A percentile compares a stretch with the other conserved stretches of the same genome.
Conservation (phyloP, 176 grass and related monocot genomes). For the Avena atlantica region DNA sequence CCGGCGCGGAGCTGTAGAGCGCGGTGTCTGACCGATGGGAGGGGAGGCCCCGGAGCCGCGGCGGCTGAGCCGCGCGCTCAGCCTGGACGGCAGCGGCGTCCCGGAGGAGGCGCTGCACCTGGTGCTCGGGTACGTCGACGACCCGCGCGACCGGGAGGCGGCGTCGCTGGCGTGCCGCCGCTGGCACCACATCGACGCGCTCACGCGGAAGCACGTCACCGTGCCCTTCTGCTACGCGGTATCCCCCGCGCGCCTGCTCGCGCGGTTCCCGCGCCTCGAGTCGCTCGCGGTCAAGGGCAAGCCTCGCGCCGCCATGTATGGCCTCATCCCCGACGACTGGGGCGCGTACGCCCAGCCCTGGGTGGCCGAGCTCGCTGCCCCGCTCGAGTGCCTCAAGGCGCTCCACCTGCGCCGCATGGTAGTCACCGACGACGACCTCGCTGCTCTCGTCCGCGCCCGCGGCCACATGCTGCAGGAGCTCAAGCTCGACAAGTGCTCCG, state of each 20-base stretch:
- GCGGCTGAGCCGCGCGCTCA: slow-evolving; percentile 45
- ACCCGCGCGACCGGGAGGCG: slow-evolving; percentile 75
- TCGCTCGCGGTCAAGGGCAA: slow-evolving; percentile 83
- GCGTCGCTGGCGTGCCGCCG: slow-evolving; percentile 70
- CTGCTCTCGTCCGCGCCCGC: slow-evolving; percentile 56
- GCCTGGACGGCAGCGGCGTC: slow-evolving; percentile 42
- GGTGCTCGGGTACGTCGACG: slow-evolving; percentile 68
- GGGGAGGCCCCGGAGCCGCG: slow-evolving; percentile 56
- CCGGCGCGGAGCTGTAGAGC: background rate
- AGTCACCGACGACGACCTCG: slow-evolving; percentile 76
- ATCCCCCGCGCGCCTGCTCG: slow-evolving; percentile 55
- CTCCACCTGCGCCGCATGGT: slow-evolving; percentile 86
- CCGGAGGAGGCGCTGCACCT: slow-evolving; percentile 77
- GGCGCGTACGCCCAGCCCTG: slow-evolving; percentile 67
- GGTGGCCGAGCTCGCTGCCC: slow-evolving; percentile 54
- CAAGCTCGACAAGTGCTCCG: slow-evolving; percentile 90
- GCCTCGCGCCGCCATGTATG: slow-evolving; percentile 80
- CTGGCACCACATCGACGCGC: slow-evolving; percentile 77
- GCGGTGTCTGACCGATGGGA: slow-evolving; percentile 43
- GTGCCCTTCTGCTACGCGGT: slow-evolving; percentile 81
- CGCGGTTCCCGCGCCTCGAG: slow-evolving; percentile 72
- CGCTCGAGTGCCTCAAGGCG: slow-evolving; percentile 80
- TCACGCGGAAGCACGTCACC: slow-evolving; percentile 79
- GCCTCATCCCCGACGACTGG: slow-evolving; percentile 79
- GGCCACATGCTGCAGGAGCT: slow-evolving; percentile 79